phyloP scores from a whole-genome alignment of 2,329 filamentous ascomycete genomes.

The Sporothrix schenckii region DNA sequence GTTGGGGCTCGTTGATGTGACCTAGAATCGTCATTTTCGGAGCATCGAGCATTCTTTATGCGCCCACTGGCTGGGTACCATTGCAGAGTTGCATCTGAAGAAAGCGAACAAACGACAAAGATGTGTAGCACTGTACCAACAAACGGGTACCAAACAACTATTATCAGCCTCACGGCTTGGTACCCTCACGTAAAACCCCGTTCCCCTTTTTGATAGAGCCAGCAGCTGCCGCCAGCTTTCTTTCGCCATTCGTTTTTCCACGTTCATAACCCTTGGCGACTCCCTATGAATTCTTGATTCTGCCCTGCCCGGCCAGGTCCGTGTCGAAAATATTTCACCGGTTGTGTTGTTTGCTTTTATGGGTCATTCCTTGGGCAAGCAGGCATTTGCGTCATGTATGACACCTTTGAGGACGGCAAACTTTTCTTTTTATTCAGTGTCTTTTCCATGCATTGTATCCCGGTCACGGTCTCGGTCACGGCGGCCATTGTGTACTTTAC shows the following conservation, averaged over 20 bases:
- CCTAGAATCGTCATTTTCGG: no score
- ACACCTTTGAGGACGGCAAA: no score
- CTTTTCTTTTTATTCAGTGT: background rate
- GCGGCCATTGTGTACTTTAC: background rate
- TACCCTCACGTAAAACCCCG: background rate
- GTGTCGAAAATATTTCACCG: background rate
- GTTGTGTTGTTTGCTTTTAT: background rate
- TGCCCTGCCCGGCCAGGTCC: background rate
- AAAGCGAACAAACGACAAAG: background rate
- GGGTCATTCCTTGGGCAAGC: background rate
- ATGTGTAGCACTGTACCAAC: background rate
- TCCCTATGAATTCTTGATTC: background rate
- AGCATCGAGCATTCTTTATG: no score
- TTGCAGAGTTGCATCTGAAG: constrained; percentile 12
- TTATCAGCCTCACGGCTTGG: background rate
- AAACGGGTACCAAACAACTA: background rate
- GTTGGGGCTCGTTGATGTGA: no score
- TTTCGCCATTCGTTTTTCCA: background rate
- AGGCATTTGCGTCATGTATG: background rate
- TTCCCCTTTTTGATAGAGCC: background rate
- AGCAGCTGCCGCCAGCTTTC: background rate
- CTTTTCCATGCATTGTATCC: background rate
- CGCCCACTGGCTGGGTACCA: background rate
- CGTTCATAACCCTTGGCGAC: no score
- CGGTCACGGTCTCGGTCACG: background rate